Conservation (phyloP, 129 eudicot genomes). For the Ambrosia trifida region DNA sequence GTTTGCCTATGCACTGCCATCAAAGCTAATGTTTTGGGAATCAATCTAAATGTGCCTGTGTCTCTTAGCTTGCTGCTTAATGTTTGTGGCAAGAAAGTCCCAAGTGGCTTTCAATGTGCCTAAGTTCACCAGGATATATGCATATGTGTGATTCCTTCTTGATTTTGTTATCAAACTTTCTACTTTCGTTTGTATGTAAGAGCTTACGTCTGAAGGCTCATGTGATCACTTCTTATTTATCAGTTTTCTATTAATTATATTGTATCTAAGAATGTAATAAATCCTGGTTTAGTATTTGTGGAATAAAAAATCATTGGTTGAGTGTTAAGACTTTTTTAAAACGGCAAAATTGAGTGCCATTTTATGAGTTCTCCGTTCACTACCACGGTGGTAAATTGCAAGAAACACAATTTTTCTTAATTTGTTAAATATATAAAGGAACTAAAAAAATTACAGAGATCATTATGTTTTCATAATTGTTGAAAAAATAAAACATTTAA, state of each 20-base stretch:
- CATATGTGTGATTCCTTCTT: neutral
- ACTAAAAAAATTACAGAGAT: too few relatives aligned
- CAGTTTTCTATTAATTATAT: neutral
- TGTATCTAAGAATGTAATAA: neutral
- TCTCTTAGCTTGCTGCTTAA: conserved; percentile 54
- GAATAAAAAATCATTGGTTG: too few relatives aligned
- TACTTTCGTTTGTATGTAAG: neutral
- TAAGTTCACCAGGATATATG: conserved; percentile 5
- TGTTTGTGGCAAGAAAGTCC: conserved; percentile 46
- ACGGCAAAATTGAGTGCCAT: too few relatives aligned
- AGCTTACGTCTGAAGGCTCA: conserved; percentile 3
- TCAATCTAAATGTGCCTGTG: conserved; percentile 56
- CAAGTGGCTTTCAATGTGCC: conserved; percentile 48
- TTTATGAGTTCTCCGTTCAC: too few relatives aligned
- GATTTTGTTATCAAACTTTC: neutral
- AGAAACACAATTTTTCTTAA: too few relatives aligned
- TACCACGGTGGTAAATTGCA: too few relatives aligned
- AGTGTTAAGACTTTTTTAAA: too few relatives aligned
- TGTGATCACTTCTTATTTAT: neutral
- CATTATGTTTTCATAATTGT: too few relatives aligned
- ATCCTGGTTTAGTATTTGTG: neutral
- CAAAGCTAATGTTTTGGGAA: conserved; percentile 53
- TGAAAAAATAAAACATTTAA: too few relatives aligned
- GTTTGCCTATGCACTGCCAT: conserved; percentile 67
- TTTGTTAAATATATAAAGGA: too few relatives aligned